These are phyloP conservation scores for Coemansia sp. DNA, from an alignment of 192 early-diverging fungal species.

Conservation along the genomic window DNA sequence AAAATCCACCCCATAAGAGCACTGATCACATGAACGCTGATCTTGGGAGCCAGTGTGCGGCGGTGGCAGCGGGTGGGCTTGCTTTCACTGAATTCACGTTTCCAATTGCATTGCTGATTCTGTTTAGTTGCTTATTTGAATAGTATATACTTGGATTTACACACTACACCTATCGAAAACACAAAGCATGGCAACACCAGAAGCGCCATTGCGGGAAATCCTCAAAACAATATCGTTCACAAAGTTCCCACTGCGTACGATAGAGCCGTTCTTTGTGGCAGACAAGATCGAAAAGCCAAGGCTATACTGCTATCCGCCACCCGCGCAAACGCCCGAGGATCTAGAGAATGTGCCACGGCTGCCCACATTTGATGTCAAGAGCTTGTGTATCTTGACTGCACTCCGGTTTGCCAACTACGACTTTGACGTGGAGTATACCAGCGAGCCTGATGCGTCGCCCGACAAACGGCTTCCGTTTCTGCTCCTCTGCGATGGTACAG, in stretches of 20 bases:
- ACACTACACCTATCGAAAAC: too few species aligned
- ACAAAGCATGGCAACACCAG: conserved; percentile 41
- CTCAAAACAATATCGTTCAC: conserved; percentile 50
- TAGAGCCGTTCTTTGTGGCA: conserved; percentile 30
- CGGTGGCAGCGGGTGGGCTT: not conserved
- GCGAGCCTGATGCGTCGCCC: conserved; percentile 39
- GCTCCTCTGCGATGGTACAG: conserved; percentile 29
- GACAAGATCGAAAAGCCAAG: conserved; percentile 16
- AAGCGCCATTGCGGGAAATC: conserved; percentile 48
- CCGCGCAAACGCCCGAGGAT: not conserved
- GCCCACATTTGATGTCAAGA: conserved; percentile 31
- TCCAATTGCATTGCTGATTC: not conserved
- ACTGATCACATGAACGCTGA: not conserved
- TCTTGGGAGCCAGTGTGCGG: too few species aligned
- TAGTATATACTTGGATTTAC: too few species aligned
- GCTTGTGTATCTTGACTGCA: conserved; percentile 23
- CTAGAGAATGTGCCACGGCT: not conserved
- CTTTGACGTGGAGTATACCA: conserved; percentile 28
- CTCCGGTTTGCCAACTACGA: conserved; percentile 36
- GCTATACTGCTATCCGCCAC: conserved; percentile 22
- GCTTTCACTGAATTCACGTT: not conserved
- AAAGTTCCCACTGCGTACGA: conserved; percentile 30
- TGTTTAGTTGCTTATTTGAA: too few species aligned
- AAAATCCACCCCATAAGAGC: not conserved
- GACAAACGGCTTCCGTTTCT: conserved; percentile 37